Base-by-base conservation (phyloP, 192 early-diverging fungal genomes). In the Coemansia sp. region DNA sequence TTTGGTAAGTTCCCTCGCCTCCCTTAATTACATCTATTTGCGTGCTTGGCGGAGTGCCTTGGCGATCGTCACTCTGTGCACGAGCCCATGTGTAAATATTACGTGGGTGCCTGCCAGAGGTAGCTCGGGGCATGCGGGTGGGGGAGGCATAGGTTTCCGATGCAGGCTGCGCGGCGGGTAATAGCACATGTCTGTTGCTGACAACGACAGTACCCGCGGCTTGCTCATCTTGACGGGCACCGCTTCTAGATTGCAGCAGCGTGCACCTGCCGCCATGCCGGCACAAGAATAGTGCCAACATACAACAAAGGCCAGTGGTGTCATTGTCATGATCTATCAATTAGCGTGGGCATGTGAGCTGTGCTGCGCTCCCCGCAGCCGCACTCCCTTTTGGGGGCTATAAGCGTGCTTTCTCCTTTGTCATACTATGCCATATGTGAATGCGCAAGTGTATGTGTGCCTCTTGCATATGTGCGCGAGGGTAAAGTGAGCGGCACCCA, bases 1-100 rank as follows among this genome's bases (percentile, higher is more conserved):
- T 81, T 81, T 66, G 78, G 78, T 81, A 72, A 60, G 78, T 67
- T 18, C 18, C 4, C 31, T 7, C 7, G 31, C 53, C 14, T 13
- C 8, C 28, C 53, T 33, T 56, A 18, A n/a, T 28, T 34, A n/a
- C 53, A 2, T 51, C 31, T 56, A 20, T 6, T 34, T 31, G 10
- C 53, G 53, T 16, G 14, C 18, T 24, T 53, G 23, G 16, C 8
- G n/a, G 26, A 3, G 43, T 51, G 21, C 3, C 60, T 57, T 26
- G 53, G 13, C 53, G n/a, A 34, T 56, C 33, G 18, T 56, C 13
- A 3, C 11, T 56, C 31, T 16, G 14, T 9, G 51, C 51, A 31
- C 28, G 28, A 55, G 51, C 51, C 51, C 51, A 28, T 56, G 14
- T n/a, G 53, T 56, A 56, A 56, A 34, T 56, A 56, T 56, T 56